Base-by-base conservation (phyloP, 805 yeast genomes). In the Ogataea neopini region DNA sequence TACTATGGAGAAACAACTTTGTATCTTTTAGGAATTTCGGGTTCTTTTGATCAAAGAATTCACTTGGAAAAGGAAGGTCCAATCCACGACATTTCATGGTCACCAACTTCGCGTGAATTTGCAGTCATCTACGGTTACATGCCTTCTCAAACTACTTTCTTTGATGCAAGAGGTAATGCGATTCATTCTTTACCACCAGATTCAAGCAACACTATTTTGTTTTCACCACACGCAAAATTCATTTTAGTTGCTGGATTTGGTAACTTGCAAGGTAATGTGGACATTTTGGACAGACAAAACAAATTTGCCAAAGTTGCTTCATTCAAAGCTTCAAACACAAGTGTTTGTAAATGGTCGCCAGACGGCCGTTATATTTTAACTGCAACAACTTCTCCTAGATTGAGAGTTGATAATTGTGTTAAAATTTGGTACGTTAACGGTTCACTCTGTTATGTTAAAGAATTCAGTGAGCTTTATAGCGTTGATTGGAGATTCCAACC, bases 311-410 rank as follows among this genome's bases (percentile, higher is more conserved):
- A 88, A 66, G 80, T 94, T 44, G 75, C 90, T 17, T 77, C 88
- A 15, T 86, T 94, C 61, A 88, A 88, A 62, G 99, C 98, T 11
- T 72, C 96, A 38, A 95, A 94, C 72, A 90, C 98, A 13, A 85
- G 96, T n/a, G 95, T 86, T 38, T 92, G 97, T 67, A 88, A 88
- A 66, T 94, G 99, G 99, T 84, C 95, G 2, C 99, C 99, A 8
- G 96, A 94, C 69, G 98, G 99, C 32, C 83, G 94, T 61, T 90
- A 77, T 63, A 82, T 94, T 48, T 72, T 94, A 67, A 92, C 98
- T 13, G 98, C 99, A 15, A 95, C 98, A 4, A 94, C 98, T 0
- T 83, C 97, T 17, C 99, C 99, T 54, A 80, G 99, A 60, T 79
- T 94, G 59, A 83, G 99, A 62, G 99, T 94, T 35, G 99, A 95